Conservation (phyloP, 805 yeast genomes). For the Scheffersomyces amazonensis region DNA sequence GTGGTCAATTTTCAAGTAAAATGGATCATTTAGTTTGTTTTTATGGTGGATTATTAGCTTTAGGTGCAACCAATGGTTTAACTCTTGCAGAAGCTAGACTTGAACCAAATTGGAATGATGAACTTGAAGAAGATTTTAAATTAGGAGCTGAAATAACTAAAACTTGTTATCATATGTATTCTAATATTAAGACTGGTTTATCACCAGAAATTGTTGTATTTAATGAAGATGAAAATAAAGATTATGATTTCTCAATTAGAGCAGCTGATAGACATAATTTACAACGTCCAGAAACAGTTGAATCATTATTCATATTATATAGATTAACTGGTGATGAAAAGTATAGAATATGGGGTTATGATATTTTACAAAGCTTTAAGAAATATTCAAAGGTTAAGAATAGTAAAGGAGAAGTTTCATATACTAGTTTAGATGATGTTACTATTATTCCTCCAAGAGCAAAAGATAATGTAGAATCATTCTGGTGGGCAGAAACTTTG, state of each 20-base stretch:
- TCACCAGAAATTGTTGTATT: slow-evolving; percentile 89
- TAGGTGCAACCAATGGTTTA: slow-evolving; percentile 84
- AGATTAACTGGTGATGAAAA: slow-evolving; percentile 76
- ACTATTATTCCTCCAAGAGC: slow-evolving; percentile 50
- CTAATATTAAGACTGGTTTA: slow-evolving; percentile 66
- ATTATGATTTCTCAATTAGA: slow-evolving; percentile 64
- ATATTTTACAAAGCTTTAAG: slow-evolving; percentile 70
- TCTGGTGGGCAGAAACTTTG: slow-evolving; percentile 92
- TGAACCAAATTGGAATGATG: slow-evolving; percentile 53
- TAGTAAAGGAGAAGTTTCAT: slow-evolving; percentile 44
- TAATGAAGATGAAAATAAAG: slow-evolving; percentile 48
- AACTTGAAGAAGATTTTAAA: slow-evolving; percentile 59
- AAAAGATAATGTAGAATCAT: slow-evolving; percentile 81
- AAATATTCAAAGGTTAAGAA: slow-evolving; percentile 51
- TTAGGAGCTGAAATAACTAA: slow-evolving; percentile 73
- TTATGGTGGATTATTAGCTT: slow-evolving; percentile 82
- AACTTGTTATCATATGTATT: slow-evolving; percentile 84
- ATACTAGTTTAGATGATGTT: slow-evolving; percentile 67
- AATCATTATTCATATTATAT: slow-evolving; percentile 76
- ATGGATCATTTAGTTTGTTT: slow-evolving; percentile 95
- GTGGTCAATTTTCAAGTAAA: slow-evolving; percentile 57
- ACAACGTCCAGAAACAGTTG: slow-evolving; percentile 94
- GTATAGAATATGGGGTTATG: slow-evolving; percentile 88
- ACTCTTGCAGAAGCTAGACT: slow-evolving; percentile 54
- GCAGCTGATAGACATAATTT: slow-evolving; percentile 76